These are phyloP conservation scores for Fusarium hainanense DNA, from an alignment of 2,329 filamentous ascomycete species.

Conservation along the genomic window DNA sequence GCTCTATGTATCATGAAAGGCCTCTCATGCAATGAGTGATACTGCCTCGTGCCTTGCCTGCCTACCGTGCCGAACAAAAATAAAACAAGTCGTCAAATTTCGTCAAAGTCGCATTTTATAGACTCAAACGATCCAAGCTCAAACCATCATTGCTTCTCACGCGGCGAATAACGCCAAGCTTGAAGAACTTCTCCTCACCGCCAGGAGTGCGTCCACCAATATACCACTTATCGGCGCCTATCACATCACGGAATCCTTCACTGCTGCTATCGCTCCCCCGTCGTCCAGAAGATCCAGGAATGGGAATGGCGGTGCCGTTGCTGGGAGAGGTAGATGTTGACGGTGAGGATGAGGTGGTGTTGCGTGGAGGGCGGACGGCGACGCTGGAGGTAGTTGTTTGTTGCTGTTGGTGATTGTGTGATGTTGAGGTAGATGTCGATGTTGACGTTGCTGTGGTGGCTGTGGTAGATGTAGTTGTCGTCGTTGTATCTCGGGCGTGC, in stretches of 20 bases:
- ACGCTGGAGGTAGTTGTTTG: slow-evolving; percentile 44
- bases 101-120: slow-evolving; percentile 60
- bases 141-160: slow-evolving; percentile 79
- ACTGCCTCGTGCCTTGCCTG: neutral
- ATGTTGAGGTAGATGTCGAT: slow-evolving; percentile 37
- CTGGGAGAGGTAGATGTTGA: slow-evolving; percentile 31
- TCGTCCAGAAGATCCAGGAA: slow-evolving; percentile 57
- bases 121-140: slow-evolving; percentile 78
- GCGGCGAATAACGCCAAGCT: slow-evolving; percentile 78
- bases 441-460: slow-evolving; percentile 39
- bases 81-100: neutral
- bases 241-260: slow-evolving; percentile 79
- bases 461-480: slow-evolving; percentile 37
- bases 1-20: slow-evolving; percentile 25
- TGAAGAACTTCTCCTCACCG: slow-evolving; percentile 86
- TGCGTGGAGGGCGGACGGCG: slow-evolving; percentile 48
- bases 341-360: slow-evolving; percentile 29
- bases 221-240: slow-evolving; percentile 82
- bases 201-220: slow-evolving; percentile 79
- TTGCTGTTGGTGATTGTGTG: slow-evolving; percentile 42
- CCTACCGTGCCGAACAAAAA: neutral
- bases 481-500: slow-evolving; percentile 48
- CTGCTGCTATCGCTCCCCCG: slow-evolving; percentile 80
- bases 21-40: slow-evolving; percentile 21
- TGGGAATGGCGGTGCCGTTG: slow-evolving; percentile 53